Evolutionary conservation across 441 rosid genomes (phyloP).

Genomic region (Croton laevigatus): DNA sequence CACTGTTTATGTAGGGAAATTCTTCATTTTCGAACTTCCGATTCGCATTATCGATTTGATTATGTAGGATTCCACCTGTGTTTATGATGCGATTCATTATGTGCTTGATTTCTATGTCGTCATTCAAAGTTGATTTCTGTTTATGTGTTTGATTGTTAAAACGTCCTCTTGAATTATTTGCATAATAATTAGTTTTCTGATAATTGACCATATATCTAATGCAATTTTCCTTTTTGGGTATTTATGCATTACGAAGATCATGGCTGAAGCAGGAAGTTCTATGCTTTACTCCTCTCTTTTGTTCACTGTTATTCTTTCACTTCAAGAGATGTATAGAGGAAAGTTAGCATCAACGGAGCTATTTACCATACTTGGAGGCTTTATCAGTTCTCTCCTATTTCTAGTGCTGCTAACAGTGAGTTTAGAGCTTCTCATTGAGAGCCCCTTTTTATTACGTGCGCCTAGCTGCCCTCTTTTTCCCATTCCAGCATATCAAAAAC

Average conservation of each 20-base stretch:
- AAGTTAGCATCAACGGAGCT: slow-evolving; percentile 73
- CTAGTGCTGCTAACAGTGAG: slow-evolving; percentile 67
- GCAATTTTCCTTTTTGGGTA: background rate
- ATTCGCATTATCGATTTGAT: background rate
- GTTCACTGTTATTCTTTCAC: slow-evolving; percentile 64
- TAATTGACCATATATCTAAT: background rate
- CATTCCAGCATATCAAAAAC: background rate
- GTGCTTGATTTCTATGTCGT: background rate
- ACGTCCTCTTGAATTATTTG: background rate
- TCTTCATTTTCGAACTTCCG: background rate
- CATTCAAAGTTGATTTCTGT: background rate
- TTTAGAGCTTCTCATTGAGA: background rate
- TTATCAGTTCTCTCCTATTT: slow-evolving; percentile 75
- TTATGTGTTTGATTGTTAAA: background rate
- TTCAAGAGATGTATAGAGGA: slow-evolving; percentile 64
- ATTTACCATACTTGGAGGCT: slow-evolving; percentile 80
- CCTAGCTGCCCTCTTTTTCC: background rate
- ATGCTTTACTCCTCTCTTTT: slow-evolving; percentile 64
- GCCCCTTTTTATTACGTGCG: background rate
- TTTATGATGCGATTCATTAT: background rate
- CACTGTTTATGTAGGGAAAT: background rate
- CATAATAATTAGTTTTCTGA: background rate
- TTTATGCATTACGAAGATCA: slow-evolving; percentile 23
- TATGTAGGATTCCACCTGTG: background rate
- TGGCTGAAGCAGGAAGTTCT: slow-evolving; percentile 77